Percentiles rank a stretch among this genome's conserved stretches.
phyloP scores from a whole-genome alignment of 164 flowering plant species.

The Chloranthus sessilifolius region DNA sequence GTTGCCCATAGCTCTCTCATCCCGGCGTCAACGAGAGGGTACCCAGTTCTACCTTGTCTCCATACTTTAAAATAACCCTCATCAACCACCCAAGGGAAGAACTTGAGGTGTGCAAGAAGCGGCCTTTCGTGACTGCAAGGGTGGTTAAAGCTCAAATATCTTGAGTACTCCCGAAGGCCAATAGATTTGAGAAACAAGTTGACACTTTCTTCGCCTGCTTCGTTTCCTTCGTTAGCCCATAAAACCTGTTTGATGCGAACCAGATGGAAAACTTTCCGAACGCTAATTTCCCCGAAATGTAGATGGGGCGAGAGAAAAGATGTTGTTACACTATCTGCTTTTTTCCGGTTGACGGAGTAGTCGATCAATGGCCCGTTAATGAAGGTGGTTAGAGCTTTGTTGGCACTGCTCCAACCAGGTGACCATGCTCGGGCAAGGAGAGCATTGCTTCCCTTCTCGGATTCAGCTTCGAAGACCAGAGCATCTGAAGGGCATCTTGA shows the following conservation, averaged over 20 bases:
- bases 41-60: slow-evolving; percentile 98
- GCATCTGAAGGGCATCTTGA: slow-evolving; percentile 67
- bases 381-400: slow-evolving; percentile 78
- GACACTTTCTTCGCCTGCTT: slow-evolving; percentile 89
- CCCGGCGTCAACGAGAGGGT: slow-evolving; percentile 97
- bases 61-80: slow-evolving; percentile 83
- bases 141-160: slow-evolving; percentile 91
- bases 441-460: slow-evolving; percentile 95
- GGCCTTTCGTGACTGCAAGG: slow-evolving; percentile 93
- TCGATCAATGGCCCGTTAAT: slow-evolving; percentile 79
- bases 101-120: slow-evolving; percentile 85
- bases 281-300: slow-evolving; percentile 97
- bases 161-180: slow-evolving; percentile 90
- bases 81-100: slow-evolving; percentile 84
- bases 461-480: slow-evolving; percentile 77
- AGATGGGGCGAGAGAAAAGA: slow-evolving; percentile 93
- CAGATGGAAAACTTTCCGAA: slow-evolving; percentile 81
- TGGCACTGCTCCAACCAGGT: slow-evolving; percentile 97
- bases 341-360: slow-evolving; percentile 77
- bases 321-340: slow-evolving; percentile 94
- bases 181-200: slow-evolving; percentile 92
- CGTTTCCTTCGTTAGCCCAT: slow-evolving; percentile 95
- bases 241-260: slow-evolving; percentile 85
- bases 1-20: slow-evolving; percentile 99
- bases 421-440: slow-evolving; percentile 98